Base-by-base conservation (phyloP, 805 yeast species). In the Yarrowia sp. region DNA sequence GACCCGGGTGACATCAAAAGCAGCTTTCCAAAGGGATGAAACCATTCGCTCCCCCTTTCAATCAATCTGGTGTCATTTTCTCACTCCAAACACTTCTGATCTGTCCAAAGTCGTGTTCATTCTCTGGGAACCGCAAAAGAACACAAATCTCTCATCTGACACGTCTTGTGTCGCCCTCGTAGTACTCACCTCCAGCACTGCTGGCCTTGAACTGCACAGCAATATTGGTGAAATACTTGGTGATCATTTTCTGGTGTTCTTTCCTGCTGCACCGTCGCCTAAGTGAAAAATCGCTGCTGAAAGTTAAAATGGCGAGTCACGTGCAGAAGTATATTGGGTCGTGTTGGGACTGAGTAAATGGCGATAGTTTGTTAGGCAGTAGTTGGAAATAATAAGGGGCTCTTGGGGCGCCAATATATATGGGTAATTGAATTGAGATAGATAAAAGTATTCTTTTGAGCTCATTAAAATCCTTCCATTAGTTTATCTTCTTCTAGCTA, bases 141-240 rank as follows among this genome's bases (percentile, higher is more conserved):
- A 26, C 32, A 26, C 32, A 26, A 3, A 26, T 26, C 32, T 26
- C 32, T 26, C 32, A 26, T 5, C 32, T 26, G 32, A 26, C 32
- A 26, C 32, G 7, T 26, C 32, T 3, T 5, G 32, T 14, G 45
- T 22, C 14, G 14, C 22, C 19, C 38, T 35, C 36, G 16, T 38
- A 3, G 2, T 56, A 41, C 86, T 69, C 78, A 85, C 87, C 85
- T 72, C 89, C 90, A 38, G 82, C 78, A 1, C 87, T 85, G 72
- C 89, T 83, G 0, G 97, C 97, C 77, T 90, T 87, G 83, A 93
- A 91, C 75, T 83, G 87, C 52, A 94, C 90, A 53, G 82, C 82
- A 9, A 92, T 91, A 72, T 87, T 86, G 43, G 92, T 83, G 80
- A 94, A 91, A 80, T 89, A 93, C 79, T 91, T 92, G 48, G 98